phyloP scores from a whole-genome alignment of 345 rosid genomes.

The Hibiscus tridactylites region DNA sequence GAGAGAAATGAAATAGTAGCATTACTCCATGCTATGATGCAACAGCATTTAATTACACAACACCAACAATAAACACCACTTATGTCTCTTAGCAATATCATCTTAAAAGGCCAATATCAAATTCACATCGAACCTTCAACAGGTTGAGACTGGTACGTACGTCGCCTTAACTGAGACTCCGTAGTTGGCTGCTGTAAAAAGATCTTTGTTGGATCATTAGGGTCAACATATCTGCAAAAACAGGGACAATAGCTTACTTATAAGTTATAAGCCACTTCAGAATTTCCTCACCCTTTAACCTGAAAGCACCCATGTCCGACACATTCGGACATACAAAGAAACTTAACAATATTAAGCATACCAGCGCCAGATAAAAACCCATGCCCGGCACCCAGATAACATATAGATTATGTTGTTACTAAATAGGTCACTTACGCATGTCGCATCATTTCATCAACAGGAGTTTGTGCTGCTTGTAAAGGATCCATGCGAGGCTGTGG shows the following conservation, averaged over 20 bases:
- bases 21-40: neutral
- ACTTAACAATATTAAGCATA: neutral
- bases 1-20: neutral
- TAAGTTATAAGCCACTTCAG: neutral
- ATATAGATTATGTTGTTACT: neutral
- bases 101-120: neutral
- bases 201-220: conserved; percentile 87
- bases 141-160: conserved; percentile 60
- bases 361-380: neutral
- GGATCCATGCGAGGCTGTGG: conserved; percentile 57
- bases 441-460: conserved; percentile 98
- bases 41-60: conserved; percentile 5
- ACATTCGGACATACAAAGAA: neutral
- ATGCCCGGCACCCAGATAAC: neutral
- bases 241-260: neutral
- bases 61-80: neutral
- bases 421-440: conserved; percentile 68
- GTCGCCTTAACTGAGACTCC: conserved; percentile 73
- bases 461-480: conserved; percentile 77
- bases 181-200: conserved; percentile 80
- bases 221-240: conserved; percentile 85
- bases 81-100: neutral
- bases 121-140: conserved; percentile 25
- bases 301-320: neutral
- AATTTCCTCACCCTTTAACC: neutral